Evolutionary conservation across 129 eudicot species (phyloP).

Genomic region (Ambrosia artemisiifolia): DNA sequence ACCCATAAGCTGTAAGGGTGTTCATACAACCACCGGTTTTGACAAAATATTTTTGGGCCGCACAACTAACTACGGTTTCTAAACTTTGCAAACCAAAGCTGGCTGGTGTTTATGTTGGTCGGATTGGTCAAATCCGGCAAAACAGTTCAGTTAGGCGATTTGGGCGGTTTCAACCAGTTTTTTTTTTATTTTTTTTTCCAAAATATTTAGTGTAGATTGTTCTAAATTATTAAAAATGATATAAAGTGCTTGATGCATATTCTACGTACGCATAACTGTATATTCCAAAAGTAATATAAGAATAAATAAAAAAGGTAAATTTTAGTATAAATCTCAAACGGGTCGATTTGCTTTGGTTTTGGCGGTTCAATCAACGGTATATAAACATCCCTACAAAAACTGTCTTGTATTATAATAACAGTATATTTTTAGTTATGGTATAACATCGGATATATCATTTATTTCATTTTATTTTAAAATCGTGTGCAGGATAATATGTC

Average conservation of each 20-base stretch:
- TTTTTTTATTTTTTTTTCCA: neutral
- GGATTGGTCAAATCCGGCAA: neutral
- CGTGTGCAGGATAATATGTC: conserved; percentile 70
- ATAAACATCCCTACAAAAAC: too few species aligned
- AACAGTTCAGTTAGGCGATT: neutral
- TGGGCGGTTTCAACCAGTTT: neutral
- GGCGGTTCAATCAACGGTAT: neutral
- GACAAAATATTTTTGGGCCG: neutral
- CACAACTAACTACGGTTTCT: neutral
- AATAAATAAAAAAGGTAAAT: too few species aligned
- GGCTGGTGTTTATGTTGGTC: neutral
- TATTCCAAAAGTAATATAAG: too few species aligned
- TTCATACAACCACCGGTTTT: neutral
- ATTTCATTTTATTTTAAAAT: conserved; percentile 2
- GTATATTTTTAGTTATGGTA: neutral
- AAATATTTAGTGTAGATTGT: neutral
- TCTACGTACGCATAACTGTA: neutral
- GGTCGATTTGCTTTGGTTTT: neutral
- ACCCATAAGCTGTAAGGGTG: neutral
- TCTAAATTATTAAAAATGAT: neutral
- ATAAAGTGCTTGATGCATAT: neutral
- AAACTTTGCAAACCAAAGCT: neutral
- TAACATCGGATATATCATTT: neutral
- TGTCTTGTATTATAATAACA: too few species aligned
- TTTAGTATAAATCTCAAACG: neutral